These are phyloP conservation scores for Mrakia frigida DNA, from an alignment of 768 basidiomycete species.

Conservation along the genomic window DNA sequence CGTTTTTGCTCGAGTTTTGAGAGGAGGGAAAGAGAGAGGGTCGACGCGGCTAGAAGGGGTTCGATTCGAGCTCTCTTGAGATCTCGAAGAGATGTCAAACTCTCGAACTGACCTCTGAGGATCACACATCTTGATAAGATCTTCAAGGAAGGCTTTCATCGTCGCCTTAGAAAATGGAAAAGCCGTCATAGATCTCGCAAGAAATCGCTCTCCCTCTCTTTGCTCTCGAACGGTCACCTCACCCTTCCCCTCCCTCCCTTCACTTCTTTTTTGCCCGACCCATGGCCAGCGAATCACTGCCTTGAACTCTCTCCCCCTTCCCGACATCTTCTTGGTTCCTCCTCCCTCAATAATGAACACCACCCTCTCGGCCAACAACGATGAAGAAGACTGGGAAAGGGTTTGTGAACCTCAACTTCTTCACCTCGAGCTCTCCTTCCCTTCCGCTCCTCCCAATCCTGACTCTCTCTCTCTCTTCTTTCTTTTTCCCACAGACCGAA, in stretches of 20 bases:
- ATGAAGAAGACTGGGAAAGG: constrained; percentile 25
- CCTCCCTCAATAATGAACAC: neutral
- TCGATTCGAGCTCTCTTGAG: no score
- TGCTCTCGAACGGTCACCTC: neutral
- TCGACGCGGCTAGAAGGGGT: no score
- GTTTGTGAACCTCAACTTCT: neutral
- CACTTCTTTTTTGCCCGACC: neutral
- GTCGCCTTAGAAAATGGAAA: neutral
- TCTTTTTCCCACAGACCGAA: neutral
- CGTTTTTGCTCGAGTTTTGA: no score
- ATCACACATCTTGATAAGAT: no score
- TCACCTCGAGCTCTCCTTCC: neutral
- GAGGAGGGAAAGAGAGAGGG: no score
- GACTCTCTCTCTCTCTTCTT: neutral
- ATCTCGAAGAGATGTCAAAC: no score
- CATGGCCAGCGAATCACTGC: neutral
- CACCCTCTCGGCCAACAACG: neutral
- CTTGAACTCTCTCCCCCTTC: neutral
- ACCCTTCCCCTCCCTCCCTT: neutral
- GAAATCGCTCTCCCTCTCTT: neutral
- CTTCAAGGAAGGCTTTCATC: no score
- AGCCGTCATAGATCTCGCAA: neutral
- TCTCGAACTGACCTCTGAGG: no score
- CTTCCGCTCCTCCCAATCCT: neutral
- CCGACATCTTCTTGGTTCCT: neutral